A percentile compares a stretch with the other conserved stretches of the same genome.
Evolutionary conservation across 495 filamentous ascomycete species (phyloP).

Genomic region (Cetradonia linearis): DNA sequence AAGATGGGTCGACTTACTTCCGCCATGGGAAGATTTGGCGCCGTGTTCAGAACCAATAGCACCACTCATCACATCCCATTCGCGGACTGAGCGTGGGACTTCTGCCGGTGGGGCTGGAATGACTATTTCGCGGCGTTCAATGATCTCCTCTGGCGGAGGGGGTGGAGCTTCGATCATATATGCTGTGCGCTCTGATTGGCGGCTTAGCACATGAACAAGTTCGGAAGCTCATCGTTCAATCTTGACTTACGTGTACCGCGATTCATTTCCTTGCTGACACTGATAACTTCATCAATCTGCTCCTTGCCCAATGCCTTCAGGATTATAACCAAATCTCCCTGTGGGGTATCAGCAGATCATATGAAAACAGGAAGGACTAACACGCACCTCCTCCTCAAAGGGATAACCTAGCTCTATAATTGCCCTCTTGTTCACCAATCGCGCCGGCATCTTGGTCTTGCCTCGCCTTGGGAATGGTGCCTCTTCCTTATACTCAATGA

Average conservation of each 20-base stretch:
- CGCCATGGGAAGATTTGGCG: slow-evolving; percentile 11
- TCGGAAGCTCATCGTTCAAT: neutral
- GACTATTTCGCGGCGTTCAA: slow-evolving; percentile 29
- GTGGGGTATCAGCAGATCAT: slow-evolving; percentile 3
- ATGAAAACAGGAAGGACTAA: neutral
- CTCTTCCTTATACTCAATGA: slow-evolving; percentile 30
- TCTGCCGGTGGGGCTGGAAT: slow-evolving; percentile 20
- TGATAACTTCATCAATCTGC: slow-evolving; percentile 81
- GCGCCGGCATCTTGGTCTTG: slow-evolving; percentile 73
- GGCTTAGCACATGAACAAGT: neutral
- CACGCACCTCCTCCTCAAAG: slow-evolving; percentile 68
- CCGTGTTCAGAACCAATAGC: slow-evolving; percentile 16
- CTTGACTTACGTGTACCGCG: slow-evolving; percentile 27
- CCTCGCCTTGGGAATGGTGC: slow-evolving; percentile 67
- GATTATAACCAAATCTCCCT: slow-evolving; percentile 72
- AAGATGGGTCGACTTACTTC: slow-evolving; percentile 14
- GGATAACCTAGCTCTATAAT: slow-evolving; percentile 79
- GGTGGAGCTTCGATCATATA: slow-evolving; percentile 36
- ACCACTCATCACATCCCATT: slow-evolving; percentile 26
- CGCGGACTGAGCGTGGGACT: slow-evolving; percentile 26
- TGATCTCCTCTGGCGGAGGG: slow-evolving; percentile 30
- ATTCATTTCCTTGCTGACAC: slow-evolving; percentile 58
- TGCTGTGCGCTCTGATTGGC: slow-evolving; percentile 24
- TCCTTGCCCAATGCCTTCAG: slow-evolving; percentile 73
- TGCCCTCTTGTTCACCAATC: slow-evolving; percentile 64